A percentile compares a stretch with the other conserved stretches of the same genome.
phyloP scores from a whole-genome alignment of 1,284 basidiomycete genomes.

The Anthracocystis setariae region DNA sequence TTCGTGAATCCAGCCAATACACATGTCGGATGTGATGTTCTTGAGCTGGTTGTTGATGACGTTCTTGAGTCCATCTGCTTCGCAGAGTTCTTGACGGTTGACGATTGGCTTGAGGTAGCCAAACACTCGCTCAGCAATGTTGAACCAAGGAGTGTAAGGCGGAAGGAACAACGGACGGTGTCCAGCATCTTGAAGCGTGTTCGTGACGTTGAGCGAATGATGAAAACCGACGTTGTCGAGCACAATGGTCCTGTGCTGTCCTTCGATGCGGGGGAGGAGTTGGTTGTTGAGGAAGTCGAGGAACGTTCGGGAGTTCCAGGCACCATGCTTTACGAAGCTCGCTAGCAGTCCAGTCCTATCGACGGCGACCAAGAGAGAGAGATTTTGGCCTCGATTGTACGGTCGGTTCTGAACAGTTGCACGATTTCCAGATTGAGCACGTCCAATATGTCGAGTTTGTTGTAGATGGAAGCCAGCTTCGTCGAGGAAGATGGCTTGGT shows the following conservation, averaged over 20 bases:
- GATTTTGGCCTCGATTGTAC: background rate
- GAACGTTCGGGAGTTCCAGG: background rate
- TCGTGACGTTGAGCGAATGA: background rate
- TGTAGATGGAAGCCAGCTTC: conserved; percentile 4
- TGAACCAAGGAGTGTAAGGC: background rate
- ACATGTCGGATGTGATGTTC: background rate
- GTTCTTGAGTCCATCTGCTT: background rate
- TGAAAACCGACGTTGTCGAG: background rate
- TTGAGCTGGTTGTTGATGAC: background rate
- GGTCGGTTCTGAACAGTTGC: background rate
- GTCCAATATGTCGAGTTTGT: background rate
- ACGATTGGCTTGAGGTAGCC: background rate
- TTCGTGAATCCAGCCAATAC: background rate
- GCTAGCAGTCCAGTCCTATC: background rate
- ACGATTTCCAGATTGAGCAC: background rate
- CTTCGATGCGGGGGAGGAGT: background rate
- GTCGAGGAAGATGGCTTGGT: background rate
- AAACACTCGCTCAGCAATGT: background rate
- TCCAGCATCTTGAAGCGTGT: background rate
- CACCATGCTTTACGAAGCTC: background rate
- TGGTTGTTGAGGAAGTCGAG: background rate
- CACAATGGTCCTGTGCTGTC: background rate
- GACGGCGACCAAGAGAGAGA: background rate
- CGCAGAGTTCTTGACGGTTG: background rate
- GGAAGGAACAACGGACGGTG: background rate